Evolutionary conservation across 139 green algal species (phyloP), one percentile per base, ranked within the genome.

Genomic region (Asterochloris erici): DNA sequence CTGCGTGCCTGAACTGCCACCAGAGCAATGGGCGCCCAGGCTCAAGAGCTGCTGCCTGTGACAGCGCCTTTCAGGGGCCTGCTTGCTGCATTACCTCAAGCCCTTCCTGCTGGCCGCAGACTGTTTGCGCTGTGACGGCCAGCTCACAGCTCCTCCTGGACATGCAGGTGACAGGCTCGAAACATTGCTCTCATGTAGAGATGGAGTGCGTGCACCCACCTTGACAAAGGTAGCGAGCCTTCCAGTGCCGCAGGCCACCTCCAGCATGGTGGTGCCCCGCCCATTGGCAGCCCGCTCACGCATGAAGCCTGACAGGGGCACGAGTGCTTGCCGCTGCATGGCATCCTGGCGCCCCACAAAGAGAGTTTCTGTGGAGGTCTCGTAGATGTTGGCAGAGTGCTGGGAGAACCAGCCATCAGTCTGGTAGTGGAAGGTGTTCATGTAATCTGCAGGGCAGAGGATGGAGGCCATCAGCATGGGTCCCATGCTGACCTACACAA

Each of bases 331-430:
- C 62, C 93, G 83, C 87, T 96, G 91, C 94, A 98, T 98, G 27
- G 94, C 90, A 82, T 98, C 95, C 83, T 98, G 95, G 24, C 92
- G 89, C 0, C 93, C 94, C 62, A 96, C 68, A 85, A 98, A 98
- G 29, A 98, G 87, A 26, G 87, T 90, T 84, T 98, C 95, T 12
- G 95, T 98, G 64, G 85, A 91, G 66, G 89, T 89, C 84, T 98
- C 95, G 81, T 98, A 98, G 54, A 95, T 79, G 21, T 90, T 74
- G 13, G 86, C 86, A 19, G 68, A 88, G 17, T 83, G 62, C 28
- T 84, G 74, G 14, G 81, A 90, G 21, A 98, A 79, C 95, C 95
- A 98, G 14, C 95, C 95, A 79, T 98, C 95, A 0, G 86, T 94
- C 84, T 95, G 93, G 86, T 93, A 98, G 87, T 98, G 95, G 83